phyloP scores from a whole-genome alignment of 106 monocot species.

The Allium sativum region DNA sequence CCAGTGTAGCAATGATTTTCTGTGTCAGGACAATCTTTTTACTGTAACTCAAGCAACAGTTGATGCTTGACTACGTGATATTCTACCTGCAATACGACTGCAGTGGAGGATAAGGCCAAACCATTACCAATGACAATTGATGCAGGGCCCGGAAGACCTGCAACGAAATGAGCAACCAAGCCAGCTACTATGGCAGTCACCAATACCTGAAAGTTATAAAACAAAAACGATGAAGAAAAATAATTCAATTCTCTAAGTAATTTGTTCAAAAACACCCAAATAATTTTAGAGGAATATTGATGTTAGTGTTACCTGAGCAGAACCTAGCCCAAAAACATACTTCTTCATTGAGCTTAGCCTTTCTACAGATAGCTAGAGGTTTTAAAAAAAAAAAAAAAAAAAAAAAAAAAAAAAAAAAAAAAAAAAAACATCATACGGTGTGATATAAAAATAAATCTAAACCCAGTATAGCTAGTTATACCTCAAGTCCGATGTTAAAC shows the following conservation, averaged over 20 bases:
- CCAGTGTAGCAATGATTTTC: too few relatives aligned
- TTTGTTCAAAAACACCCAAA: neutral
- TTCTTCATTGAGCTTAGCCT: constrained; percentile 99
- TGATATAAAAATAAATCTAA: constrained; percentile 2
- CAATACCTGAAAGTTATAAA: constrained; percentile 55
- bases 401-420: constrained; percentile 1
- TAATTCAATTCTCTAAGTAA: neutral
- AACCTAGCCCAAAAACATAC: constrained; percentile 94
- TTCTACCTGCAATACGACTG: constrained; percentile 86
- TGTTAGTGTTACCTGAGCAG: constrained; percentile 72
- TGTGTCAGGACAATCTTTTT: too few relatives aligned
- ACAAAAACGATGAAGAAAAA: neutral
- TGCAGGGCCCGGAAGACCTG: constrained; percentile 71
- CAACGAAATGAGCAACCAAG: constrained; percentile 46
- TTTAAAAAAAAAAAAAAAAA: neutral
- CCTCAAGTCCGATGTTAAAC: constrained; percentile 99
- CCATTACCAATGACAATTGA: constrained; percentile 96
- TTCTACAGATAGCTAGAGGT: constrained; percentile 92
- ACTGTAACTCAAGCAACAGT: too few relatives aligned
- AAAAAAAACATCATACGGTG: neutral
- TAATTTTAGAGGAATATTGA: neutral
- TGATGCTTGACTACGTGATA: too few relatives aligned
- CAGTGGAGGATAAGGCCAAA: constrained; percentile 92
- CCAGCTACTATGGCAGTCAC: constrained; percentile 73
- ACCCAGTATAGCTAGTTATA: constrained; percentile 15